These are phyloP conservation scores for Isabelozyma rhagii DNA, from an alignment of 805 yeast genomes.

Conservation along the genomic window DNA sequence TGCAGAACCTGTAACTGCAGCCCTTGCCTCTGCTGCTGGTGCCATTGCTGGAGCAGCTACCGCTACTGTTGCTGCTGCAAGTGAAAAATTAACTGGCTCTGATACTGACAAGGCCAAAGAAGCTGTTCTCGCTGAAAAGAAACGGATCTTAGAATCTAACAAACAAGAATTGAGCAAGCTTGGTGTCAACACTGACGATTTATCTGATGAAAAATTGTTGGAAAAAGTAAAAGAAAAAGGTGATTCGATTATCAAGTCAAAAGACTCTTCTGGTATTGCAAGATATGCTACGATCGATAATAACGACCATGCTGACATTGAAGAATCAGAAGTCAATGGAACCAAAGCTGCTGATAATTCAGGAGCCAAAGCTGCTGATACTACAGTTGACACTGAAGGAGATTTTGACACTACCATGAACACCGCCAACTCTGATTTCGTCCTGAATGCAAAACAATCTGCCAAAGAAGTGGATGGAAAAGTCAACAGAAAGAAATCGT, in stretches of 20 bases:
- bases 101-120: not conserved
- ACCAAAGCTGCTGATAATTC: not conserved
- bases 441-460: not conserved
- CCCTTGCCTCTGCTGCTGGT: conserved; percentile 1
- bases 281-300: conserved; percentile 34
- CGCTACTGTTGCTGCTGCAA: not conserved
- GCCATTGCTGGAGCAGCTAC: not conserved
- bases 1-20: not conserved
- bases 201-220: conserved; percentile 8
- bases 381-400: not conserved
- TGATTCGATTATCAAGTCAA: conserved; percentile 20
- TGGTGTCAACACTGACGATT: not conserved
- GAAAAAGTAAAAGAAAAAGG: conserved; percentile 15
- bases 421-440: not conserved
- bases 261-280: conserved; percentile 6
- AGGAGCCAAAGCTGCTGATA: not conserved
- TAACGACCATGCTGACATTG: conserved; percentile 22
- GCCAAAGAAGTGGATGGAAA: conserved; percentile 1
- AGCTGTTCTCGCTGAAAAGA: conserved; percentile 1
- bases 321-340: not conserved
- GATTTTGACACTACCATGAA: not conserved
- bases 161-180: conserved; percentile 1
- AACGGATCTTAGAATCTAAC: conserved; percentile 2
- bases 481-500: conserved; percentile 11
- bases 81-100: not conserved